Percentiles rank a stretch among this genome's conserved stretches.
Conservation (phyloP, 495 filamentous ascomycete species). For the Annulohypoxylon maeteangense region DNA sequence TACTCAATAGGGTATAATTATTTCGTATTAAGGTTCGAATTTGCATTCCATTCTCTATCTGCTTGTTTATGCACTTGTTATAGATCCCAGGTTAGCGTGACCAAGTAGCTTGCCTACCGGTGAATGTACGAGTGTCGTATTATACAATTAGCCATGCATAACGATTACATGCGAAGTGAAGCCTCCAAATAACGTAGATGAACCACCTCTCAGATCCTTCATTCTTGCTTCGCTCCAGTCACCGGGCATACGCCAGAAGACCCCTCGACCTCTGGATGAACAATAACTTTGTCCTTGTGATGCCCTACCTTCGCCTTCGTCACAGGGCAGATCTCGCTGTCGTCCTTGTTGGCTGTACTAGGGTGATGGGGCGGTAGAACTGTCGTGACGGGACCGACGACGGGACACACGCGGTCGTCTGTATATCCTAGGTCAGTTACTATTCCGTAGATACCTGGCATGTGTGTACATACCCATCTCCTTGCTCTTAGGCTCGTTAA, state of each 20-base stretch:
- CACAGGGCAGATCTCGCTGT: conserved; percentile 61
- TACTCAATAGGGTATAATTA: neutral
- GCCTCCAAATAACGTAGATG: neutral
- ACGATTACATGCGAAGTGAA: neutral
- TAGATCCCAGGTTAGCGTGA: neutral
- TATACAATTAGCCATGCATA: neutral
- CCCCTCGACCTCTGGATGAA: conserved; percentile 51
- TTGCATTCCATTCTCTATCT: neutral
- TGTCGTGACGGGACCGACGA: conserved; percentile 58
- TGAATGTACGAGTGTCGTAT: neutral
- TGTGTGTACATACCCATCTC: conserved; percentile 47
- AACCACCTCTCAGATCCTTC: conserved; percentile 19
- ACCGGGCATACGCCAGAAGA: conserved; percentile 56
- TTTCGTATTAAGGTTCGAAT: neutral
- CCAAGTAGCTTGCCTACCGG: neutral
- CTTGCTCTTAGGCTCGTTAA: conserved; percentile 56
- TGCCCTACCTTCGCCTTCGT: conserved; percentile 61
- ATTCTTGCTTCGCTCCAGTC: conserved; percentile 46
- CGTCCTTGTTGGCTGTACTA: conserved; percentile 50
- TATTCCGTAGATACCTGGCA: neutral
- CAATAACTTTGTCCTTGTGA: conserved; percentile 57
- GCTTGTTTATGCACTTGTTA: neutral
- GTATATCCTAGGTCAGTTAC: neutral
- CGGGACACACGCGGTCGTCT: conserved; percentile 60
- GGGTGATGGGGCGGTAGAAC: conserved; percentile 60